Evolutionary conservation across 169 alveolate species (phyloP), one percentile per base, ranked within the genome.

Genomic region (Plasmodium sp.): DNA sequence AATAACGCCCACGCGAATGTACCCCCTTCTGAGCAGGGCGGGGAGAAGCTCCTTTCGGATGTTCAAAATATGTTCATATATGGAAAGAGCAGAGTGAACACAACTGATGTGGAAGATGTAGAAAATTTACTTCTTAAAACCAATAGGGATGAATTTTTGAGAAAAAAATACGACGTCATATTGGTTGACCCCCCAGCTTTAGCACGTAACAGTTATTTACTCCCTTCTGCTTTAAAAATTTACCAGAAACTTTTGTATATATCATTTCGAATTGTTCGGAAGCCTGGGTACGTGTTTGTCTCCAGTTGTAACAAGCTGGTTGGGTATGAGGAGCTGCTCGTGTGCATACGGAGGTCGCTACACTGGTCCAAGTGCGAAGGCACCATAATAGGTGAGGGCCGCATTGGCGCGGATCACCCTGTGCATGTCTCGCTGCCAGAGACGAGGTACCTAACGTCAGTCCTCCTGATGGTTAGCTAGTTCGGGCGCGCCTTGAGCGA

Each of bases 321-420:
- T 71, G 95, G 95, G 3, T 92, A 92, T 62, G 67, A 92, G 33
- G 85, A 92, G 41, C 62, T 92, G 41, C 41, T 71, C 75, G 1
- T 83, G 27, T 92, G 95, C 43, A 92, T 92, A 71, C 83, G 72
- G 54, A 81, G 81, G 77, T 71, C 95, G 9, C 75, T 92, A 41
- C 72, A 82, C 36, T 92, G 95, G 95, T 71, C 95, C n/a, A 92
- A 92, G 56, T 92, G 95, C 27, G 92, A 92, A 45, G 95, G 95
- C 1, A 72, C 62, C 73, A 81, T 92, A 81, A 92, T 92, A 71
- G 92, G 95, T 31, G 95, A 92, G 31, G 95, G 95, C 18, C 73
- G 74, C 73, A 81, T 92, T 51, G 81, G 95, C 77, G 74, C 95
- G 14, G 95, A 92, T 22, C 95, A 92, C 80, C 95, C 95, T 39